Evolutionary conservation across 2,329 filamentous ascomycete genomes (phyloP).

Genomic region (Chrysosporium keratinophilum): DNA sequence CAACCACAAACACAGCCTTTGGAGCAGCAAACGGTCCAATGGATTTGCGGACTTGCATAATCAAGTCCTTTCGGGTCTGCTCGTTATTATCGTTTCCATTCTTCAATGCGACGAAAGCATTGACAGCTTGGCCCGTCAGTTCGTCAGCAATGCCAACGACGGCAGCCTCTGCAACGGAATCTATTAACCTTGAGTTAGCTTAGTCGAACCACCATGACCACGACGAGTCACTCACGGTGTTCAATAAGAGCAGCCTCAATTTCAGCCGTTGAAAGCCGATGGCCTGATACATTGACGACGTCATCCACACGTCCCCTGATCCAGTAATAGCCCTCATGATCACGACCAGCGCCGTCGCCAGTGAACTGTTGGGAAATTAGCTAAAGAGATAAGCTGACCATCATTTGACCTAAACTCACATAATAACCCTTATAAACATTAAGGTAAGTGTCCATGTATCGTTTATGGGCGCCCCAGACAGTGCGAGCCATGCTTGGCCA

Average conservation of each 20-base stretch:
- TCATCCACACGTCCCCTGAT: constrained; percentile 97
- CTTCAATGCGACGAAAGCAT: constrained; percentile 91
- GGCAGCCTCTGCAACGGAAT: constrained; percentile 80
- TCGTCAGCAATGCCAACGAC: constrained; percentile 91
- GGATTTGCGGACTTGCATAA: constrained; percentile 89
- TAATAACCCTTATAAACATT: constrained; percentile 98
- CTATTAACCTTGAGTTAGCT: constrained; percentile 22
- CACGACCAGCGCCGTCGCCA: constrained; percentile 79
- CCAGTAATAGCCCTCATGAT: constrained; percentile 99
- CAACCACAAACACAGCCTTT: constrained; percentile 82
- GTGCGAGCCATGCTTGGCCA: constrained; percentile 99
- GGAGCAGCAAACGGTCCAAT: constrained; percentile 96
- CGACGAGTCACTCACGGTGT: constrained; percentile 48
- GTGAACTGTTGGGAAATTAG: constrained; percentile 34
- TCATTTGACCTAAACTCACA: constrained; percentile 48
- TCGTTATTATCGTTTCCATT: constrained; percentile 55
- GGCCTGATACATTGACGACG: constrained; percentile 94
- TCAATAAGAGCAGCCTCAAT: constrained; percentile 96
- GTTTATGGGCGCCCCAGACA: constrained; percentile 93
- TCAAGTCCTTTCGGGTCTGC: constrained; percentile 80
- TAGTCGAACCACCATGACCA: not conserved
- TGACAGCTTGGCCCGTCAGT: constrained; percentile 91
- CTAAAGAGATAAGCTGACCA: not conserved
- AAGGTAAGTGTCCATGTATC: constrained; percentile 97
- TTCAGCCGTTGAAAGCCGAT: constrained; percentile 91